Evolutionary conservation across 2,329 filamentous ascomycete genomes (phyloP).

Genomic region (Fusarium pilosicola): DNA sequence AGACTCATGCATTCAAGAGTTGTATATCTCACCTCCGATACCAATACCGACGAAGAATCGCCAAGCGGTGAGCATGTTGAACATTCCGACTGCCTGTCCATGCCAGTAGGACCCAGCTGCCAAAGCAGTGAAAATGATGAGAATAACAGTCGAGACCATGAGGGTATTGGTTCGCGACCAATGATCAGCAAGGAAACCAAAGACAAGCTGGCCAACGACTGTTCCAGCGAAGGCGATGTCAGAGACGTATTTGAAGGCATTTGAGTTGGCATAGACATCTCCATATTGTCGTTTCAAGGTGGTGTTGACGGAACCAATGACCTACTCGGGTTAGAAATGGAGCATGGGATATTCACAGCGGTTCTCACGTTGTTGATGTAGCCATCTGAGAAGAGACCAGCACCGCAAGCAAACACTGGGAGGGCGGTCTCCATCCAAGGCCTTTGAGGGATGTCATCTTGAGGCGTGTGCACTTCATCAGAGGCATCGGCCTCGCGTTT

Average conservation of each 20-base stretch:
- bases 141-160: slow-evolving; percentile 81
- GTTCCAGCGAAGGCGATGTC: slow-evolving; percentile 89
- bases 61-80: slow-evolving; percentile 81
- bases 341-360: not conserved
- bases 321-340: slow-evolving; percentile 55
- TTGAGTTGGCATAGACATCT: slow-evolving; percentile 72
- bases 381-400: slow-evolving; percentile 90
- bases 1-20: accelerated
- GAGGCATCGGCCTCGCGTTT: slow-evolving; percentile 18
- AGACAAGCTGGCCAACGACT: slow-evolving; percentile 81
- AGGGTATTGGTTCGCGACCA: slow-evolving; percentile 87
- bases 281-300: slow-evolving; percentile 76
- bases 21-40: slow-evolving; percentile 68
- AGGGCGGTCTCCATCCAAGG: slow-evolving; percentile 44
- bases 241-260: slow-evolving; percentile 77
- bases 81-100: slow-evolving; percentile 75
- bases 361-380: slow-evolving; percentile 83
- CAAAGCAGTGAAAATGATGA: slow-evolving; percentile 86
- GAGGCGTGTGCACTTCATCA: slow-evolving; percentile 1
- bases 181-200: slow-evolving; percentile 84
- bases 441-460: slow-evolving; percentile 9
- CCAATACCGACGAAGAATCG: slow-evolving; percentile 84
- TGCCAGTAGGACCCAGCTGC: slow-evolving; percentile 80
- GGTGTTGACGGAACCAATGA: slow-evolving; percentile 89
- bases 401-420: slow-evolving; percentile 88